Base-by-base conservation (phyloP, 2,329 filamentous ascomycete genomes). In the Fusarium sp. region DNA sequence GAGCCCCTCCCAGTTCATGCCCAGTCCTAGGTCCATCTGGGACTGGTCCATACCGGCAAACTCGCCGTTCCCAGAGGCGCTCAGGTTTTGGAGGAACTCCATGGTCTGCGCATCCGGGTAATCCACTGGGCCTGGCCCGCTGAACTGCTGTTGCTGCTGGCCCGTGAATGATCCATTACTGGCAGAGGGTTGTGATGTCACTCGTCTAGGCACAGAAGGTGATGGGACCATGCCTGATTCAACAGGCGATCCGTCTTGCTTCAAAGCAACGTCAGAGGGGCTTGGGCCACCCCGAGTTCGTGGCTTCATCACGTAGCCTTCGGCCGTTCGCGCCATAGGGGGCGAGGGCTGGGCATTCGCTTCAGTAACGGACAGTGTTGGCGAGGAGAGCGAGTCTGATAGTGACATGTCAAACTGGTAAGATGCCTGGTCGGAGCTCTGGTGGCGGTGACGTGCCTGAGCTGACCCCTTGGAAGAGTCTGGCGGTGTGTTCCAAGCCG, bases 11-110 rank as follows among this genome's bases (percentile, higher is more conserved):
- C 88, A 90, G 36, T 90, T 90, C 47, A 93, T 84, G 60, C 90
- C 90, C 68, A 91, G 90, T 0, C 90, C 90, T 47, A 93, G 84
- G 69, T 92, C 90, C 73, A 90, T 83, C 78, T 87, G 84, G 69
- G 83, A 77, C 71, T 87, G 80, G 39, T 86, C 75, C 66, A 80
- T 68, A 68, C 70, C 72, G 8, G 74, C 73, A 18, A 78, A 77
- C 12, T 79, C 78, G 11, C 76, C 75, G 16, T 77, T 78, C n/a
- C 76, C 56, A 50, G 76, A 62, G 2, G 75, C 73, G 50, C 78
- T 80, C n/a, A 88, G 73, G 44, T 76, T 82, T 66, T 87, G 85
- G 40, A 88, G 76, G 67, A 86, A 89, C 41, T 89, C 87, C 81
- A 89, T 85, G 15, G 77, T 80, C 72, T 87, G 86, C 37, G 86